Conservation (phyloP, 257 asterid species). For the Scutellaria minor region DNA sequence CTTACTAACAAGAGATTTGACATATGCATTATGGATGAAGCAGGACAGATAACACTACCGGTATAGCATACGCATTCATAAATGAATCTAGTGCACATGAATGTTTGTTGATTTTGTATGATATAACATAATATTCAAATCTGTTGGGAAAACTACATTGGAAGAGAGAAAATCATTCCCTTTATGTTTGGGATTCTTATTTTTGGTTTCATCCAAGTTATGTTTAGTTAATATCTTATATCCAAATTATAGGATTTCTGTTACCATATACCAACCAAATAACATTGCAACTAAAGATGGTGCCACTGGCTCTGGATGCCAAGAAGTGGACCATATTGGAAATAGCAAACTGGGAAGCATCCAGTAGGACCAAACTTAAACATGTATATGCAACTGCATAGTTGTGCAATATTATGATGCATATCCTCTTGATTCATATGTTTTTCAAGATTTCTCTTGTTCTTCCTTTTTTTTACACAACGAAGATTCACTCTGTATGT, state of each 20-base stretch:
- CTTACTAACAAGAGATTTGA: slow-evolving; percentile 86
- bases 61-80: slow-evolving; percentile 43
- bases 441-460: background rate
- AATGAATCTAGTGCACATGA: slow-evolving; percentile 9
- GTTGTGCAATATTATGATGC: slow-evolving; percentile 11
- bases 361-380: too few species aligned
- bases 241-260: slow-evolving; percentile 5
- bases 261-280: slow-evolving; percentile 13
- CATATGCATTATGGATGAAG: slow-evolving; percentile 98
- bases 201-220: slow-evolving; percentile 26
- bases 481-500: too few species aligned
- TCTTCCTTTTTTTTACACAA: too few species aligned
- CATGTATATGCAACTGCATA: background rate
- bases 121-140: slow-evolving; percentile 1
- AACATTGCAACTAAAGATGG: background rate
- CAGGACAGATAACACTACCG: slow-evolving; percentile 96
- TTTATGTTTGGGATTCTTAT: background rate
- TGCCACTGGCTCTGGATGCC: too few species aligned
- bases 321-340: background rate
- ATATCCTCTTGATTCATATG: slow-evolving; percentile 3
- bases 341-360: slow-evolving; percentile 3
- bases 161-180: background rate
- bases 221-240: slow-evolving; percentile 12
- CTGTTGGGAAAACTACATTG: slow-evolving; percentile 2
- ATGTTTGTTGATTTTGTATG: slow-evolving; percentile 19